These are phyloP conservation scores for Pseudozyma sp. DNA, from an alignment of 1,284 basidiomycete genomes.

Conservation along the genomic window DNA sequence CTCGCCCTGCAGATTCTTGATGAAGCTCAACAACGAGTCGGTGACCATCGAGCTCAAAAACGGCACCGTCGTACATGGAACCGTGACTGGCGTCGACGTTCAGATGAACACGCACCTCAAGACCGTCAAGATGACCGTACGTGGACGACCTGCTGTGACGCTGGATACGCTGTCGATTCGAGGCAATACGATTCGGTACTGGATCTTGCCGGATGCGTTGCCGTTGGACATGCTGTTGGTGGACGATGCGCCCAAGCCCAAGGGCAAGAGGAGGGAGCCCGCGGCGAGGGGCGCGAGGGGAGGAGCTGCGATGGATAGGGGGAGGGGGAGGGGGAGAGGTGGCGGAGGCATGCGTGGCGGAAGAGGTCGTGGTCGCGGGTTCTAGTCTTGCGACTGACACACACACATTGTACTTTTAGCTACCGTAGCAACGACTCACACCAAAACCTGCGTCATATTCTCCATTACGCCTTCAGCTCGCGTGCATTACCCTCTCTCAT, in stretches of 20 bases:
- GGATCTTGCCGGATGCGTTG: conserved; percentile 93
- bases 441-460: neutral
- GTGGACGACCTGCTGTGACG: conserved; percentile 83
- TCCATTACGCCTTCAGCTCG: neutral
- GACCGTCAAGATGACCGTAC: conserved; percentile 93
- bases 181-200: conserved; percentile 77
- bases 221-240: conserved; percentile 96
- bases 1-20: conserved; percentile 80
- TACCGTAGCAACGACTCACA: no score
- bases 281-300: conserved; percentile 29
- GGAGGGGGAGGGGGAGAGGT: conserved; percentile 58
- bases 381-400: neutral
- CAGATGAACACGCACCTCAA: conserved; percentile 95
- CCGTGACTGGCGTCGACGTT: conserved; percentile 79
- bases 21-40: conserved; percentile 99
- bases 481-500: neutral
- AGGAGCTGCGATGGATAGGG: conserved; percentile 48
- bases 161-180: conserved; percentile 68
- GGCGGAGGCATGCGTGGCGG: conserved; percentile 37
- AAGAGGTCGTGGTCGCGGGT: conserved; percentile 22
- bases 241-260: conserved; percentile 96
- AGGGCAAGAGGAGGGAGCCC: conserved; percentile 70
- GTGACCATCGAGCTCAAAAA: conserved; percentile 99
- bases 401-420: conserved; percentile 21
- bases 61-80: conserved; percentile 92